Evolutionary conservation across 2,329 filamentous ascomycete genomes (phyloP).

Genomic region (Alternaria dauci): DNA sequence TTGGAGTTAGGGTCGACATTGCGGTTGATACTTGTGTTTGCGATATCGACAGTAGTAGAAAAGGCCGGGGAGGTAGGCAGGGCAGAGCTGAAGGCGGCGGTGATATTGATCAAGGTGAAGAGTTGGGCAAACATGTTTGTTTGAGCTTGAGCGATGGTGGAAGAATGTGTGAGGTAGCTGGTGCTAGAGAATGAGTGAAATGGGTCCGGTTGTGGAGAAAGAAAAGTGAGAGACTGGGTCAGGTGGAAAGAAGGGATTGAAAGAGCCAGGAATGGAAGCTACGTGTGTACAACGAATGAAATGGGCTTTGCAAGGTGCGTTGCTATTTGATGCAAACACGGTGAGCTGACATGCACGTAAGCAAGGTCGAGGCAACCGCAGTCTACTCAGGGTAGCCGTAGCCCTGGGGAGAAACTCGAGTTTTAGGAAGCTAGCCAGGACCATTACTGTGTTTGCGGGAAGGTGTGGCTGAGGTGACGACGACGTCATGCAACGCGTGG

Average conservation of each 20-base stretch:
- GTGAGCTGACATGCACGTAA: neutral
- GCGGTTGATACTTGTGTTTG: neutral
- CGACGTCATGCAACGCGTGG: neutral
- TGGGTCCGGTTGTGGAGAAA: neutral
- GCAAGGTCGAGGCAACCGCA: neutral
- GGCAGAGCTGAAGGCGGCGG: neutral
- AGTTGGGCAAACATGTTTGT: neutral
- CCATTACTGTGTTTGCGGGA: neutral
- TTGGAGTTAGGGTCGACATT: neutral
- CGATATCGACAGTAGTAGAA: neutral
- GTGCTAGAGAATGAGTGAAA: neutral
- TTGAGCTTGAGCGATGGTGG: neutral
- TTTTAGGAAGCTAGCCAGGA: rapidly evolving
- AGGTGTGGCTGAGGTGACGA: neutral
- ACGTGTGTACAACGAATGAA: neutral
- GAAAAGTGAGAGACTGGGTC: neutral
- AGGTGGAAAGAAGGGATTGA: neutral
- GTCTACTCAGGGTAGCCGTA: neutral
- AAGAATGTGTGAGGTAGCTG: neutral
- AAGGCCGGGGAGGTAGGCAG: too few relatives aligned
- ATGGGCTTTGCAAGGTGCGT: neutral
- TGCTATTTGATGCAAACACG: neutral
- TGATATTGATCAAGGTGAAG: neutral
- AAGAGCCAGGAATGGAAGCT: neutral
- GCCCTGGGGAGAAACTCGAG: neutral